Conservation (phyloP, 495 filamentous ascomycete genomes). For the Immersiella caudata region DNA sequence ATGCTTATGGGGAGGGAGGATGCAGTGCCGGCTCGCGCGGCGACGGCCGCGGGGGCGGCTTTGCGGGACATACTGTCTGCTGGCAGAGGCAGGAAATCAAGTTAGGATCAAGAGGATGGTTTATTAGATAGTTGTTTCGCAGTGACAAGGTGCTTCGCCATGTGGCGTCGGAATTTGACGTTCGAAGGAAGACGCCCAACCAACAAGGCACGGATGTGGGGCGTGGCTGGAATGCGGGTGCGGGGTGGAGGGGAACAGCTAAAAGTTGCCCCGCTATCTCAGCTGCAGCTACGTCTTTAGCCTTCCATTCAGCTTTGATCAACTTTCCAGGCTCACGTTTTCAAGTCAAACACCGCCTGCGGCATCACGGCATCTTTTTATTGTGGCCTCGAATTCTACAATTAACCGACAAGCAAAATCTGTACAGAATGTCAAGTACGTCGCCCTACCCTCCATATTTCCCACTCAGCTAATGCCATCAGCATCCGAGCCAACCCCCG, state of each 20-base stretch:
- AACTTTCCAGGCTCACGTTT: conserved; percentile 26
- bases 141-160: no score
- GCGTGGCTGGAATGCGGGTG: conserved; percentile 16
- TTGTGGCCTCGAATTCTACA: not conserved
- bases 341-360: not conserved
- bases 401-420: not conserved
- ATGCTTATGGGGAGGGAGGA: conserved; percentile 30
- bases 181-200: not conserved
- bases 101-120: no score
- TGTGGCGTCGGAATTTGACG: not conserved
- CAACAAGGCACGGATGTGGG: conserved; percentile 5
- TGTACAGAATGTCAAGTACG: not conserved
- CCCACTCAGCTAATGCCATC: conserved; percentile 27
- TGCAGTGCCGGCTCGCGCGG: conserved; percentile 10
- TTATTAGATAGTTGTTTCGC: no score
- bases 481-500: conserved; percentile 52
- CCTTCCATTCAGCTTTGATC: conserved; percentile 18
- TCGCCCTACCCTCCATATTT: not conserved
- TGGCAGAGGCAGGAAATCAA: not conserved
- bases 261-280: conserved; percentile 22
- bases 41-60: conserved; percentile 17
- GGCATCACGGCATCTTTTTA: not conserved
- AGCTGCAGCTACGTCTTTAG: conserved; percentile 12
- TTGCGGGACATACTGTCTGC: conserved; percentile 23
- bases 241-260: conserved; percentile 14